Base-by-base conservation (phyloP, 768 basidiomycete genomes). In the Leucogyrophana mollusca region DNA sequence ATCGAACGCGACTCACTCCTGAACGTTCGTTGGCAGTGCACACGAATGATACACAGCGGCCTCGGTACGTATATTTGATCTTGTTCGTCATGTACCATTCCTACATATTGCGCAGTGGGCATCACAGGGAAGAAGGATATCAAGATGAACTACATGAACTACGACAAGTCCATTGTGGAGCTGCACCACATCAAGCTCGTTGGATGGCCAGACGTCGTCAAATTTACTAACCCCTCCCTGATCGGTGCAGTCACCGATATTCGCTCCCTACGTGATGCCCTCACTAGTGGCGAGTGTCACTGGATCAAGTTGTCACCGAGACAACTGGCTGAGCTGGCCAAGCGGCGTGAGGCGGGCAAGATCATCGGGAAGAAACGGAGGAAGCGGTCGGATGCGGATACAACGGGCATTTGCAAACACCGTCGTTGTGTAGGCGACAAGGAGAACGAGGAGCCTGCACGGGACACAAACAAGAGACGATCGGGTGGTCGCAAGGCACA, bases 211-310 rank as follows among this genome's bases (percentile, higher is more conserved):
- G 25, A 20, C 9, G 16, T 7, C 40, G 18, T 42, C 18, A 42
- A 42, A 42, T 42, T 42, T 25, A 23, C 25, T 23, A 42, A 25
- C 23, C 40, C 23, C 14, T 42, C 23, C 13, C 11, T 13, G 8
- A 42, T 42, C n/a, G n/a, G n/a, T n/a, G n/a, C n/a, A n/a, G n/a
- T n/a, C n/a, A 16, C 16, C 13, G 23, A 22, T 14, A 40, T 46
- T 4, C 45, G 22, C 4, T 42, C 18, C 10, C 45, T 46, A 9
- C 38, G 16, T 3, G 13, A 24, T 18, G 36, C 16, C 4, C 22
- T 39, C n/a, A 46, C 20, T 23, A 5, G 20, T 46, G 38, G 38
- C 22, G 39, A 18, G 6, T 46, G 45, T 27, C 45, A 46, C 32
- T 46, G 39, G 45, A 22, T 22, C 20, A 22, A 27, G 16, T 23